phyloP scores from a whole-genome alignment of 176 grass and related monocot genomes.

The Dendrocalamus sinicus region DNA sequence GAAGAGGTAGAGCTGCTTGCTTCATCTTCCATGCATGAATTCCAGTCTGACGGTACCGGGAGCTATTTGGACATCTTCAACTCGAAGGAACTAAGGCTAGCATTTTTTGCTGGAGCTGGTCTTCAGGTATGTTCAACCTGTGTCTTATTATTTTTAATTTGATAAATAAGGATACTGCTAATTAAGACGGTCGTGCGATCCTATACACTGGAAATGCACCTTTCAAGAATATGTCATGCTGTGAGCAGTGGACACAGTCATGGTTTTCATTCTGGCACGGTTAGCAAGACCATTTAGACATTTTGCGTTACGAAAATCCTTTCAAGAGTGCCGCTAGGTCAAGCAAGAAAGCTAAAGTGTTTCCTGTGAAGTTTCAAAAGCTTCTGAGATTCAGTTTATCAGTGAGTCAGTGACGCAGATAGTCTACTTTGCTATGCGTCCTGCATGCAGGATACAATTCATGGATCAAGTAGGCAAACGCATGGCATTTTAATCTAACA shows the following conservation, averaged over 20 bases:
- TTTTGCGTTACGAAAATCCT: background rate
- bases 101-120: conserved; percentile 90
- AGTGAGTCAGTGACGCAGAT: background rate
- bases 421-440: background rate
- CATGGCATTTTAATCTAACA: conserved; percentile 1
- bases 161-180: background rate
- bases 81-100: conserved; percentile 83
- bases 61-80: conserved; percentile 82
- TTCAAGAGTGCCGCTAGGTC: background rate
- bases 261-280: background rate
- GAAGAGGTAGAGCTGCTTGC: conserved; percentile 83
- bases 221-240: background rate
- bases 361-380: background rate
- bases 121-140: conserved; percentile 69
- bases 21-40: conserved; percentile 71
- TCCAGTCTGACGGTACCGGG: conserved; percentile 52
- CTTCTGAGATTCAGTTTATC: background rate
- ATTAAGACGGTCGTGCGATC: background rate
- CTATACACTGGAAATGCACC: background rate
- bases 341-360: background rate
- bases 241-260: background rate
- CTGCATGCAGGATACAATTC: background rate
- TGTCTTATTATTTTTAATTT: background rate
- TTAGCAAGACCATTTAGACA: background rate
- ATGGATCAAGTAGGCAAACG: background rate